A percentile compares a stretch with the other conserved stretches of the same genome.
These are phyloP conservation scores for Fusarium camptoceras DNA, from an alignment of 2,329 filamentous ascomycete genomes.

Conservation along the genomic window DNA sequence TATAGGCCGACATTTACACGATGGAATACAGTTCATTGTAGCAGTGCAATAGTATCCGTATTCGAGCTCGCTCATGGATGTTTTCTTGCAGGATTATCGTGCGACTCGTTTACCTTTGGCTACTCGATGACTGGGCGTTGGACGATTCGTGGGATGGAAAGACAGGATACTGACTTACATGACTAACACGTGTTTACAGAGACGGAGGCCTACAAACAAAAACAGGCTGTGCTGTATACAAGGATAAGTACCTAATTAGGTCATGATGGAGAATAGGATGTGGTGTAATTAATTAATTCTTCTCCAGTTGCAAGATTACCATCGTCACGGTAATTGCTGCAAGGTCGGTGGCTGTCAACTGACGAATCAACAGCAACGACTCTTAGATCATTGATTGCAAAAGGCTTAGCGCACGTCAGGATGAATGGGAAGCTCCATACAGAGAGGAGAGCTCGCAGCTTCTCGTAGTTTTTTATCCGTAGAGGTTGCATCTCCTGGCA, in stretches of 20 bases:
- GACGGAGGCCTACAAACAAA: slow-evolving; percentile 17
- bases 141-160: slow-evolving; percentile 22
- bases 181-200: slow-evolving; percentile 40
- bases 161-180: slow-evolving; percentile 26
- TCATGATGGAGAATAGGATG: not conserved
- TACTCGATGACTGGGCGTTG: not conserved
- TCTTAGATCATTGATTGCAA: slow-evolving; percentile 35
- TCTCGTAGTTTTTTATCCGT: not conserved
- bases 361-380: slow-evolving; percentile 31
- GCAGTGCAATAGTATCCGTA: slow-evolving; percentile 23
- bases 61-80: slow-evolving; percentile 27
- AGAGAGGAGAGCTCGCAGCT: slow-evolving; percentile 1
- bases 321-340: slow-evolving; percentile 37
- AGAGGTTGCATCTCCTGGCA: slow-evolving; percentile 8
- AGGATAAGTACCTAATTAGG: not conserved
- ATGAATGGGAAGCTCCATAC: slow-evolving; percentile 18
- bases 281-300: slow-evolving; percentile 25
- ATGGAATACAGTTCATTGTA: not conserved
- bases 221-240: slow-evolving; percentile 32
- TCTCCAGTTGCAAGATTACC: slow-evolving; percentile 43
- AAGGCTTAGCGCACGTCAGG: slow-evolving; percentile 29
- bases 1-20: slow-evolving; percentile 10
- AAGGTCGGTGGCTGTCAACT: slow-evolving; percentile 18
- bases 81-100: slow-evolving; percentile 32
- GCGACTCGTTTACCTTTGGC: slow-evolving; percentile 20